phyloP scores from a whole-genome alignment of 345 rosid genomes.

The Hibiscus syriacus region DNA sequence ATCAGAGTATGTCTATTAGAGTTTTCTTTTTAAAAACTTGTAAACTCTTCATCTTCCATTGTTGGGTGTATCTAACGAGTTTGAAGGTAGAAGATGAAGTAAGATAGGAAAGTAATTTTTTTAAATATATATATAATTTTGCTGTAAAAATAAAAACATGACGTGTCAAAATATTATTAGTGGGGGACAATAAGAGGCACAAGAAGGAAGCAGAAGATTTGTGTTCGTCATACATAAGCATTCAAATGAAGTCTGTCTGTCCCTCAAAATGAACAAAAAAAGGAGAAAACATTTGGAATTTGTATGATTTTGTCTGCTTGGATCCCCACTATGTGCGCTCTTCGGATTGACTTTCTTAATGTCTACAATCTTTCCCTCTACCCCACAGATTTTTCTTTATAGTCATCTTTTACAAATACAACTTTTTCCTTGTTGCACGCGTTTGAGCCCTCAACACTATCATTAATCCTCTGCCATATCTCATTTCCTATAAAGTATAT shows the following conservation, averaged over 20 bases:
- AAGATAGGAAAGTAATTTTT: no score
- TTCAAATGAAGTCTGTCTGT: not conserved
- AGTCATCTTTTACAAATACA: not conserved
- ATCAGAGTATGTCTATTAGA: no score
- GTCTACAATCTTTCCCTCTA: slow-evolving; percentile 17
- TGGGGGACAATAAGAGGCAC: no score
- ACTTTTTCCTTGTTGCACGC: not conserved
- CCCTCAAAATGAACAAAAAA: slow-evolving; percentile 6
- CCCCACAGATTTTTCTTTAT: not conserved
- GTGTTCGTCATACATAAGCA: no score
- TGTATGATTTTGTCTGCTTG: slow-evolving; percentile 53
- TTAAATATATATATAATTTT: no score
- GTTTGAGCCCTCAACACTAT: not conserved
- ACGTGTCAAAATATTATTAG: no score
- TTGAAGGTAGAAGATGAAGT: no score
- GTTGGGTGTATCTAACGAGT: no score
- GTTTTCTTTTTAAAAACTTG: no score
- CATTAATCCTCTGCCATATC: not conserved
- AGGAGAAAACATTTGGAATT: slow-evolving; percentile 9
- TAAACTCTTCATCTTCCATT: no score
- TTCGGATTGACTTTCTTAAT: slow-evolving; percentile 27
- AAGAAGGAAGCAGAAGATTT: no score
- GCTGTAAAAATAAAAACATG: no score
- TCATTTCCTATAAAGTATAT: not conserved
- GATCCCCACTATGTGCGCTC: slow-evolving; percentile 40